Base-by-base conservation (phyloP, 1,284 basidiomycete species). In the Thecaphora frezii region DNA sequence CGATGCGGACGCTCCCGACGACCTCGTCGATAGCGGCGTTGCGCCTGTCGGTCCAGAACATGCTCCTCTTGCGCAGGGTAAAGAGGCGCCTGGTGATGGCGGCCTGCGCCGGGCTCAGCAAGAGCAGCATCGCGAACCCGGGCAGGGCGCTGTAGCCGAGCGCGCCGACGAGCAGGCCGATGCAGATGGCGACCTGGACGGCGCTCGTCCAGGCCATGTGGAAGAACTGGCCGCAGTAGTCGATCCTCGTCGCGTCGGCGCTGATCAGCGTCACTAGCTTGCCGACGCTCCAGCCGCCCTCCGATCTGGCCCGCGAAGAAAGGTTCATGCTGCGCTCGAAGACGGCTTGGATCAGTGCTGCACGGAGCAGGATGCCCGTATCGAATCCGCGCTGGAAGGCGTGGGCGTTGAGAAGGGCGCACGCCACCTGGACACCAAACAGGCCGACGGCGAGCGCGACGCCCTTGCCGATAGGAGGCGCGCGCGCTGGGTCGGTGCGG, bases 211-310 rank as follows among this genome's bases (percentile, higher is more conserved):
- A 90, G 19, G 85, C 82, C 83, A 90, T 86, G 51, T 82, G 81
- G 62, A 91, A 89, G 82, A 88, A 93, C 3, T 88, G 89, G 45
- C 86, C 85, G 63, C 88, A 89, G 75, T 93, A 97, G 77, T 96
- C 92, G 76, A 97, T 90, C 36, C 93, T 85, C 18, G 87, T 89
- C 28, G 91, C 87, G 79, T 97, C 93, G 0, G 92, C 93, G 5
- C 90, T 92, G 66, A 97, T 93, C 80, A 93, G 90, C 73, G 92
- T 94, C 59, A 94, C 87, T 39, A 93, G 84, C 73, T 88, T 88
- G n/a, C n/a, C n/a, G n/a, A n/a, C n/a, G n/a, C n/a, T n/a, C n/a
- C n/a, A n/a, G n/a, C n/a, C n/a, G 37, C 91, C 91, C 22, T 87
- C 87, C 2, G 87, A 86, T n/a, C 93, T 85, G 10, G 91, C 86